Base-by-base conservation (phyloP, 345 rosid genomes). In the Gossypium mustelinum region DNA sequence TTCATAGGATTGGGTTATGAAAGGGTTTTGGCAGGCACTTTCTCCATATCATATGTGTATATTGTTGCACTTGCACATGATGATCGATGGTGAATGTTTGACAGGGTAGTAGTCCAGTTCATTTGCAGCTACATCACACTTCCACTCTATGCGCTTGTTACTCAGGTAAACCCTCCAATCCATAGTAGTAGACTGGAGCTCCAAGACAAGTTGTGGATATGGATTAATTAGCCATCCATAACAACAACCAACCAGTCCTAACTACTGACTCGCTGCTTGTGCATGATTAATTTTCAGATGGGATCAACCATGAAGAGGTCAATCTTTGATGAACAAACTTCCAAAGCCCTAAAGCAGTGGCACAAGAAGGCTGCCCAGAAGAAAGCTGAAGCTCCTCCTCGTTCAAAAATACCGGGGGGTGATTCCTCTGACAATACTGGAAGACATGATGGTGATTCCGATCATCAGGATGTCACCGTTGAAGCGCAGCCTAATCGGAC, bases 91-190 rank as follows among this genome's bases (percentile, higher is more conserved):
- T 62, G 45, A 41, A 34, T 20, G 71, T 57, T 50, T 69, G 60
- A 70, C 86, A 93, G 99, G 75, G 68, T 89, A 52, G 90, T 89
- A 58, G 94, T 89, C 44, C 97, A 95, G 52, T 75, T 95, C 77
- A 78, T 93, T 20, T 91, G 97, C 83, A 93, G 97, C 74, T 95
- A 93, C 87, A 89, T 85, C 80, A 95, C 98, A 43, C 97, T 95
- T 67, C 99, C 98, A 51, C 90, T 95, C 41, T 96, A 96, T 73
- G 98, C 99, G 47, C 99, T 96, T 63, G 99, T 96, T 45, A 91
- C 99, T 75, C 99, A 93, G 97, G 99, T 89, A 73, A 22, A 29
- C 39, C 0, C 6, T 34, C 39, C 39, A 34, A 34, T 34, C 39
- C 39, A 4, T 27, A 27, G 29, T 27, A 34, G 0, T 4, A 34